Evolutionary conservation across 148 eudicot species (phyloP).

Genomic region (Beta vulgaris): DNA sequence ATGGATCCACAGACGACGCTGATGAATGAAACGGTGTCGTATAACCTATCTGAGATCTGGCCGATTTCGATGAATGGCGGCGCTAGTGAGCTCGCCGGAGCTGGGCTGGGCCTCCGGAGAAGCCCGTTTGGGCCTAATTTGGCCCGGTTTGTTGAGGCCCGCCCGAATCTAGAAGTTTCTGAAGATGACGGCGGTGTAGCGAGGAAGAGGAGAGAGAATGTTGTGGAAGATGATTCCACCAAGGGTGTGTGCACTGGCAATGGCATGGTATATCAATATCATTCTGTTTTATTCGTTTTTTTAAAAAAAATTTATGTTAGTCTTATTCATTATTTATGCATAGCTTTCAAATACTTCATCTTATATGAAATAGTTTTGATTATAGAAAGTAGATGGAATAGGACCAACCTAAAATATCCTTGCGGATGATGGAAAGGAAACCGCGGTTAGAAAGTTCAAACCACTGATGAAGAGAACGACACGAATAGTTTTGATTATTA

Average conservation of each 20-base stretch:
- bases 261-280: slow-evolving; percentile 48
- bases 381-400: no score
- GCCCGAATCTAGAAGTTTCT: slow-evolving; percentile 25
- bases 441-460: no score
- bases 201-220: slow-evolving; percentile 40
- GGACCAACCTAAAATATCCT: no score
- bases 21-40: slow-evolving; percentile 41
- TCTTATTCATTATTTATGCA: neutral
- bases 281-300: neutral
- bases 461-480: no score
- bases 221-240: slow-evolving; percentile 27
- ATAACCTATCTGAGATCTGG: slow-evolving; percentile 74
- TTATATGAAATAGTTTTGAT: no score
- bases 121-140: slow-evolving; percentile 25
- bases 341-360: neutral
- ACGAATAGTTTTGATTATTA: no score
- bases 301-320: neutral
- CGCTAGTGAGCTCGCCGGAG: neutral
- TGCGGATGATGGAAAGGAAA: no score
- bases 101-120: neutral
- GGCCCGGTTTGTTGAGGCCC: slow-evolving; percentile 26
- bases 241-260: slow-evolving; percentile 45
- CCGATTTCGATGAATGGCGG: slow-evolving; percentile 39
- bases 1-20: slow-evolving; percentile 54
- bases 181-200: slow-evolving; percentile 25